Percentiles rank a stretch among this genome's conserved stretches.
These are phyloP conservation scores for Penicillium freii DNA, from an alignment of 2,329 filamentous ascomycete genomes.

Conservation along the genomic window DNA sequence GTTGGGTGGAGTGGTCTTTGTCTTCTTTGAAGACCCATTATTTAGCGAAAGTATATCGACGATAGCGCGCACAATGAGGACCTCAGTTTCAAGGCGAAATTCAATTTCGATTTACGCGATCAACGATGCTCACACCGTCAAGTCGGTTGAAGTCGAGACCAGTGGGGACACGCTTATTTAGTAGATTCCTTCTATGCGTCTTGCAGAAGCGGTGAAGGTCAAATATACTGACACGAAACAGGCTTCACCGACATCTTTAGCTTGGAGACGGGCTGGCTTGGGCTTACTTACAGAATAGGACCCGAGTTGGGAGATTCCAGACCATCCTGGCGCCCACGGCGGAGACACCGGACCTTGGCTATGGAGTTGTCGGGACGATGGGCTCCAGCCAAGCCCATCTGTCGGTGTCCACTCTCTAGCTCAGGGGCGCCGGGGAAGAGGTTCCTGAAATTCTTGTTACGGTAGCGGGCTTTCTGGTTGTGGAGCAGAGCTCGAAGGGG, in stretches of 20 bases:
- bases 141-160: slow-evolving; percentile 3
- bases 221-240: slow-evolving; percentile 7
- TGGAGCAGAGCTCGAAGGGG: slow-evolving; percentile 12
- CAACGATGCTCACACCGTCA: slow-evolving; percentile 5
- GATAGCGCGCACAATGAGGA: slow-evolving; percentile 23
- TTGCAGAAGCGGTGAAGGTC: slow-evolving; percentile 22
- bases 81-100: not conserved
- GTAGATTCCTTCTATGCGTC: not conserved
- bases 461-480: slow-evolving; percentile 18
- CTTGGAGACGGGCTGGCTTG: slow-evolving; percentile 5
- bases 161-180: slow-evolving; percentile 1
- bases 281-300: not conserved
- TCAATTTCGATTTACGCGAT: slow-evolving; percentile 1
- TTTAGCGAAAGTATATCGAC: slow-evolving; percentile 25
- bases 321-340: slow-evolving; percentile 20
- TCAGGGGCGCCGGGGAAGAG: slow-evolving; percentile 33
- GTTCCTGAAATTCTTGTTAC: slow-evolving; percentile 34
- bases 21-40: slow-evolving; percentile 14
- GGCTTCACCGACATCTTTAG: slow-evolving; percentile 25
- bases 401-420: slow-evolving; percentile 32
- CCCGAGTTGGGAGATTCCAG: slow-evolving; percentile 17
- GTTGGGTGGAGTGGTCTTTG: slow-evolving; percentile 15
- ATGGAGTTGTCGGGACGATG: slow-evolving; percentile 26
- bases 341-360: slow-evolving; percentile 8
- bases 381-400: slow-evolving; percentile 20